phyloP scores from a whole-genome alignment of 1,139 yeast genomes.

The Scheffersomyces parashehatae region DNA sequence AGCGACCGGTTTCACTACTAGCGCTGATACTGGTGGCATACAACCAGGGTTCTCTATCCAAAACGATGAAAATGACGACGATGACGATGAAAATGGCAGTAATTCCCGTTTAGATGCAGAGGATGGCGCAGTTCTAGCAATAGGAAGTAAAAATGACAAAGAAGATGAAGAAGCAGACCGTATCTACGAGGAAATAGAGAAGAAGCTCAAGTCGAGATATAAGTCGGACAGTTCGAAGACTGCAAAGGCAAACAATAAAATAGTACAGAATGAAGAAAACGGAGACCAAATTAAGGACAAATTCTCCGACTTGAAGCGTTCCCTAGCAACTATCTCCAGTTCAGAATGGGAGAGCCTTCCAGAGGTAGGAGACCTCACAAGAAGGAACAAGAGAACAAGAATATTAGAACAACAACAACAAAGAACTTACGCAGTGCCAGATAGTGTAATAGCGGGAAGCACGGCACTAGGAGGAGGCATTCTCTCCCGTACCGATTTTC shows the following conservation, averaged over 20 bases:
- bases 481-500: conserved; percentile 39
- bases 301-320: conserved; percentile 58
- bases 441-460: conserved; percentile 49
- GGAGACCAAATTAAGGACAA: conserved; percentile 22
- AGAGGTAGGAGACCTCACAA: conserved; percentile 86
- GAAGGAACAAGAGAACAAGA: conserved; percentile 72
- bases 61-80: conserved; percentile 26
- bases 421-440: conserved; percentile 84
- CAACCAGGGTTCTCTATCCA: conserved; percentile 38
- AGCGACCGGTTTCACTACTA: conserved; percentile 88
- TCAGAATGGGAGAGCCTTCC: conserved; percentile 85
- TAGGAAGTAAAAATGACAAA: conserved; percentile 35
- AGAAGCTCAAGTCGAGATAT: conserved; percentile 42
- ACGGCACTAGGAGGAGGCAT: conserved; percentile 9
- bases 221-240: conserved; percentile 24
- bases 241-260: conserved; percentile 10
- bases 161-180: conserved; percentile 77
- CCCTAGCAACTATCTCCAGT: conserved; percentile 56
- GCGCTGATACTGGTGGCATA: conserved; percentile 68
- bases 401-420: conserved; percentile 62
- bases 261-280: conserved; percentile 15
- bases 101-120: conserved; percentile 13
- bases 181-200: conserved; percentile 67
- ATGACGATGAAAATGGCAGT: conserved; percentile 28
- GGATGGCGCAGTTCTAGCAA: conserved; percentile 9